Evolutionary conservation across 23 red algal genomes (phyloP), one percentile per base, ranked within the genome.

Genomic region (Gracilaria gracilis): DNA sequence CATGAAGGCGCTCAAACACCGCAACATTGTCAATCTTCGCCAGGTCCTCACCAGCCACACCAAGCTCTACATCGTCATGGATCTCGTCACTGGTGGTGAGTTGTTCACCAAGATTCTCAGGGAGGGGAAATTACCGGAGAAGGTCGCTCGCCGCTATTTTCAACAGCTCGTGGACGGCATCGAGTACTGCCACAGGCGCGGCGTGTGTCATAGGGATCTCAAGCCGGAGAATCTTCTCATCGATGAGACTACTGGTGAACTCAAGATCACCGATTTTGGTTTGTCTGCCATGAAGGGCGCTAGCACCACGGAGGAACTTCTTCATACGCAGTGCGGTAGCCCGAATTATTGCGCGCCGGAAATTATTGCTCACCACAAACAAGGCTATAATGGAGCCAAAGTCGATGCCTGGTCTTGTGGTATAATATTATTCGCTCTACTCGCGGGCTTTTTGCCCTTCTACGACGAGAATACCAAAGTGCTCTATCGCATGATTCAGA

Each of bases 1-100:
- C 25, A 99, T 99, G 97, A 99, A 99, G 49, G 80, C 94, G 58
- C 83, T 95, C 75, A 95, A 99, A n/a, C 96, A 98, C 85, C 82
- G 79, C 39, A 91, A 98, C 51, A 93, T 99, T 75, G 83, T 99
- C 61, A 90, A 90, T 78, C 81, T 99, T 2, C 84, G 92, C 81
- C 87, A 94, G 50, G 97, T 99, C 28, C 90, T 99, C 74, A 95
- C 86, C 29, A 95, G 90, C 29, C 81, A 93, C 21, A 96, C 82
- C 76, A 95, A 99, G 80, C 91, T 99, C 17, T 98, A 95, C 35
- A 81, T 99, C 57, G 97, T 99, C 51, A 96, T 96, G 89, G 97
- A 99, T 83, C 92, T 95, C 61, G 97, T 95, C 67, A 92, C 86
- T 79, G 97, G 97, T 28, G 97, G 97, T 49, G 97, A 99, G 93